These are phyloP conservation scores for Lophiotrema nucula DNA, from an alignment of 495 filamentous ascomycete genomes.

Conservation along the genomic window DNA sequence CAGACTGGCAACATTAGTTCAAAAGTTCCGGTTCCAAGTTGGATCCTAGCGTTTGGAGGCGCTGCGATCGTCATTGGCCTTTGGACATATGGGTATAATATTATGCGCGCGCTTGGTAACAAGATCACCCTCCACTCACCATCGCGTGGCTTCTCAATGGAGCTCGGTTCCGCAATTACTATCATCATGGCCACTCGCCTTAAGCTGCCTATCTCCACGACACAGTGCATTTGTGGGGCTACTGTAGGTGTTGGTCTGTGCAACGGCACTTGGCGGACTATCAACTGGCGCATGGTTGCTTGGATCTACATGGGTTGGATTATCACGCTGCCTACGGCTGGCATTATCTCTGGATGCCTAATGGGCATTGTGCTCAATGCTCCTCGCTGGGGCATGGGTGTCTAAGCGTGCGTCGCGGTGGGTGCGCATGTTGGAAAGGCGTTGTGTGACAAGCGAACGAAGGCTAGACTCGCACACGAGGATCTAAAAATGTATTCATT, in stretches of 20 bases:
- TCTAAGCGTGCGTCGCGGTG: no score
- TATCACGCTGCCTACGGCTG: constrained; percentile 60
- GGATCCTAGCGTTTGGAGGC: constrained; percentile 45
- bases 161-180: constrained; percentile 63
- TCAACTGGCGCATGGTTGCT: constrained; percentile 58
- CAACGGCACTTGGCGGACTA: constrained; percentile 49
- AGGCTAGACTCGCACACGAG: no score
- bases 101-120: constrained; percentile 66
- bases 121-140: constrained; percentile 67
- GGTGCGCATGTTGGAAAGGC: no score
- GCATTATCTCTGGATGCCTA: constrained; percentile 54
- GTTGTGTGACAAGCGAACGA: no score
- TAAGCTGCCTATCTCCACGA: constrained; percentile 48
- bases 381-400: constrained; percentile 36
- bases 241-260: constrained; percentile 39
- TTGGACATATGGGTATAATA: constrained; percentile 66
- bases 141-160: constrained; percentile 61
- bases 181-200: constrained; percentile 62
- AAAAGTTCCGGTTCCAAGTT: constrained; percentile 55
- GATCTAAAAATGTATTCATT: no score
- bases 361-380: constrained; percentile 62
- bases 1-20: constrained; percentile 48
- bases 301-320: constrained; percentile 58
- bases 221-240: constrained; percentile 39
- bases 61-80: constrained; percentile 56